Percentiles rank a stretch among this genome's conserved stretches.
Conservation (phyloP, 352 stramenopile species). For the Pythium rhizo-oryzae region DNA sequence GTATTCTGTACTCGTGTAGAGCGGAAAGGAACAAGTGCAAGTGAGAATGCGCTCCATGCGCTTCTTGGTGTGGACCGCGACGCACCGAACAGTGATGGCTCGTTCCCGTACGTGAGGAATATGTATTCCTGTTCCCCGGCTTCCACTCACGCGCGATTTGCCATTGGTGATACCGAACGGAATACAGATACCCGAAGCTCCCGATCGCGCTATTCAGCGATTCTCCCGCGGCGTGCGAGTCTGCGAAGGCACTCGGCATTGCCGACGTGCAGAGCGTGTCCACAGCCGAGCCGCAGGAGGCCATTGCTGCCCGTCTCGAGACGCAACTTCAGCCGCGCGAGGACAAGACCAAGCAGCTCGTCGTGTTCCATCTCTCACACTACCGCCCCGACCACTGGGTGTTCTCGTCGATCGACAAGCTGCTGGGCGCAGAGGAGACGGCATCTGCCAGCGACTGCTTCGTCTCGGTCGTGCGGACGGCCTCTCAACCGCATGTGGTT, state of each 20-base stretch:
- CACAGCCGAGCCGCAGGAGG: conserved; percentile 5
- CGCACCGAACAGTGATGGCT: conserved; percentile 31
- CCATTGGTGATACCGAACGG: background rate
- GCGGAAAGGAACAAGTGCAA: conserved; percentile 18
- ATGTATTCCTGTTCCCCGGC: background rate
- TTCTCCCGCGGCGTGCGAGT: conserved; percentile 35
- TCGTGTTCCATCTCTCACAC: conserved; percentile 53
- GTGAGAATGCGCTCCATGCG: conserved; percentile 38
- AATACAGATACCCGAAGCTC: conserved; percentile 60
- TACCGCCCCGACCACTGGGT: conserved; percentile 45
- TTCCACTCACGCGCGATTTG: background rate
- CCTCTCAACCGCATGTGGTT: conserved; percentile 18
- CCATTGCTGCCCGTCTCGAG: conserved; percentile 26
- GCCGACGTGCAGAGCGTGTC: conserved; percentile 35
- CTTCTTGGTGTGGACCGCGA: conserved; percentile 32
- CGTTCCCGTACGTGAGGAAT: conserved; percentile 22
- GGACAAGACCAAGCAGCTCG: conserved; percentile 48
- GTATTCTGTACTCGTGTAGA: background rate
- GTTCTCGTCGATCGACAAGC: conserved; percentile 35
- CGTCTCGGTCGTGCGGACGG: conserved; percentile 50
- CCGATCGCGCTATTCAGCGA: conserved; percentile 64
- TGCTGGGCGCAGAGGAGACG: conserved; percentile 20
- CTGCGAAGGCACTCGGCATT: conserved; percentile 40
- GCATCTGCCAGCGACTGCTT: conserved; percentile 35
- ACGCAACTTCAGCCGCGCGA: conserved; percentile 34